Percentiles rank a stretch among this genome's conserved stretches.
Conservation (phyloP, 2,329 filamentous ascomycete species). For the Ascochyta pisi region DNA sequence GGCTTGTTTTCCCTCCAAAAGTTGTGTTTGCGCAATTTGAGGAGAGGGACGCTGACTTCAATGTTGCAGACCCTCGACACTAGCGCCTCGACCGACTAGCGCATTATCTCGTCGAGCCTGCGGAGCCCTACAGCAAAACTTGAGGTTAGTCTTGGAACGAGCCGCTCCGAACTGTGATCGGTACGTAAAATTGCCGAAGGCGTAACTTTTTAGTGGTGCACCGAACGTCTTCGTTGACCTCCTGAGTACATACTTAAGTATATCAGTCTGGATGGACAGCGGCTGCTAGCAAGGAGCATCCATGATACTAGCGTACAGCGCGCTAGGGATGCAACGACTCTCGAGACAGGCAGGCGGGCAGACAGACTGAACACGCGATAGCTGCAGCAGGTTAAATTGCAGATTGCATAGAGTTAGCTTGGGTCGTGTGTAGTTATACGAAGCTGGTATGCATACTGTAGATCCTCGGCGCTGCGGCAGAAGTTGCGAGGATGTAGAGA, state of each 20-base stretch:
- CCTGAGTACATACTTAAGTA: slow-evolving; percentile 10
- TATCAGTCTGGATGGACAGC: background rate
- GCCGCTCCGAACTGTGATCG: slow-evolving; percentile 12
- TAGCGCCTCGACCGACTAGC: slow-evolving; percentile 20
- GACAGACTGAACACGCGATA: slow-evolving; percentile 3
- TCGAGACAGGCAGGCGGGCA: background rate
- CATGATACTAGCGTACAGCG: slow-evolving; percentile 2
- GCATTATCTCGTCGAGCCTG: slow-evolving; percentile 12
- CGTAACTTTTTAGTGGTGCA: background rate
- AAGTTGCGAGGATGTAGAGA: slow-evolving; percentile 1
- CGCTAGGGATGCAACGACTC: slow-evolving; percentile 8
- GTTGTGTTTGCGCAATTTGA: slow-evolving; percentile 7
- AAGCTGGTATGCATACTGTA: slow-evolving; percentile 8
- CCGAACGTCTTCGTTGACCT: background rate
- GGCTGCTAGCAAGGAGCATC: background rate
- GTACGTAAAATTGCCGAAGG: slow-evolving; percentile 11
- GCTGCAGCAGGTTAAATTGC: slow-evolving; percentile 14
- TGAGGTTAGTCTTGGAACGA: slow-evolving; percentile 9
- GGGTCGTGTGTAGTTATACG: slow-evolving; percentile 3
- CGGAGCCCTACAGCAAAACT: slow-evolving; percentile 14
- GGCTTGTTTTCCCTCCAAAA: background rate
- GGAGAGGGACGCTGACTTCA: slow-evolving; percentile 11
- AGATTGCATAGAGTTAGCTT: background rate
- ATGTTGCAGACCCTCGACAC: slow-evolving; percentile 13
- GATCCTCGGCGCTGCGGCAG: slow-evolving; percentile 1